These are phyloP conservation scores for Globisporangium cylindrosporum DNA, from an alignment of 352 stramenopile genomes.

Conservation along the genomic window DNA sequence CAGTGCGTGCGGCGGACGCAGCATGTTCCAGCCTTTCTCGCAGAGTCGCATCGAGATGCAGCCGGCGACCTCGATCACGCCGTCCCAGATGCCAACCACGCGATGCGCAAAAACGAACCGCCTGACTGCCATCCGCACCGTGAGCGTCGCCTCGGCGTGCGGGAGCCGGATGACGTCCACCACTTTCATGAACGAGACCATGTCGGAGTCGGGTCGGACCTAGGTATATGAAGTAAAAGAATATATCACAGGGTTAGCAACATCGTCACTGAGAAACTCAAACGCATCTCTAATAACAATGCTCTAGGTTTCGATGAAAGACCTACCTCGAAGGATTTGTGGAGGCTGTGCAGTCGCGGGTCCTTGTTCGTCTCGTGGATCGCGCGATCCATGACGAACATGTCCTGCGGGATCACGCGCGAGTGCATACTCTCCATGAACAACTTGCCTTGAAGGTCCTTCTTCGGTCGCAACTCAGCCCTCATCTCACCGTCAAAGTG, in stretches of 20 bases:
- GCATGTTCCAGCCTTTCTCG: constrained; percentile 28
- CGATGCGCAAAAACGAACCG: not conserved
- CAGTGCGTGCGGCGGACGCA: not conserved
- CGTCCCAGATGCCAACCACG: not conserved
- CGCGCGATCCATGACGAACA: not conserved
- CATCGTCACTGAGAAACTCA: not conserved
- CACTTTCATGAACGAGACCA: constrained; percentile 6
- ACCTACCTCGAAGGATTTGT: constrained; percentile 8
- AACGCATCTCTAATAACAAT: not conserved
- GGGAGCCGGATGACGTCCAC: constrained; percentile 5
- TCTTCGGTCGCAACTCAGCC: not conserved
- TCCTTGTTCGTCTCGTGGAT: constrained; percentile 2
- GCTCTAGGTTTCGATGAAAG: not conserved
- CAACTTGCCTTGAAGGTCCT: constrained; percentile 16
- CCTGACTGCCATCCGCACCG: constrained; percentile 2
- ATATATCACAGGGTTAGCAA: not conserved
- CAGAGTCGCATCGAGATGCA: constrained; percentile 15
- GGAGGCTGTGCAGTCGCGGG: not conserved
- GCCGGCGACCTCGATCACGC: constrained; percentile 6
- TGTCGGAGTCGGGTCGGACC: not conserved
- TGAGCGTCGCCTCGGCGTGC: constrained; percentile 5
- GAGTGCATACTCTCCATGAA: constrained; percentile 19
- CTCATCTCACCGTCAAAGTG: constrained; percentile 25
- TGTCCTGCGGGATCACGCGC: not conserved
- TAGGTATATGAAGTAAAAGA: not conserved